Percentiles rank a stretch among this genome's conserved stretches.
These are phyloP conservation scores for Boletales sp. DNA, from an alignment of 768 basidiomycete genomes.

Conservation along the genomic window DNA sequence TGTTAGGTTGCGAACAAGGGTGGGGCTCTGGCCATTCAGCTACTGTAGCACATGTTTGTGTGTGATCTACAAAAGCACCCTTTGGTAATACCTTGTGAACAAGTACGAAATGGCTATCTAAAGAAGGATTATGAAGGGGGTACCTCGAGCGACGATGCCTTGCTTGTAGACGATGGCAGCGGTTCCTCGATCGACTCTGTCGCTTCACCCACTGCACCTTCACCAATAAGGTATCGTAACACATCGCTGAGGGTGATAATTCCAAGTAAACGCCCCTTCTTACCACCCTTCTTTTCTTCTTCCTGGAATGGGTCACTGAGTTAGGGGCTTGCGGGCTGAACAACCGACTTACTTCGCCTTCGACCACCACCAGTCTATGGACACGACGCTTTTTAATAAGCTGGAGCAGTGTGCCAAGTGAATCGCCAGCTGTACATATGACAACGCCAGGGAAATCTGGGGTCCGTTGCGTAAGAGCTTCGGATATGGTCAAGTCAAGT, in stretches of 20 bases:
- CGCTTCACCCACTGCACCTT: constrained; percentile 49
- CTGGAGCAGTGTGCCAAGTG: constrained; percentile 83
- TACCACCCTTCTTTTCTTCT: constrained; percentile 75
- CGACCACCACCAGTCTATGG: constrained; percentile 93
- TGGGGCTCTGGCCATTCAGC: background rate
- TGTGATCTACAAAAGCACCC: constrained; percentile 15
- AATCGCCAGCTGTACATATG: constrained; percentile 90
- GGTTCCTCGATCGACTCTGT: constrained; percentile 34
- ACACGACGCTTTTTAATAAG: constrained; percentile 92
- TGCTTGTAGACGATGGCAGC: constrained; percentile 6
- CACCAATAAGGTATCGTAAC: constrained; percentile 75
- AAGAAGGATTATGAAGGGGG: constrained; percentile 10
- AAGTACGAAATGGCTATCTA: constrained; percentile 3
- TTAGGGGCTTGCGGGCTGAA: background rate
- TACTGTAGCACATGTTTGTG: constrained; percentile 5
- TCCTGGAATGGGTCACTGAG: constrained; percentile 44
- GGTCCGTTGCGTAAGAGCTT: constrained; percentile 88
- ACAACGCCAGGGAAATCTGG: constrained; percentile 97
- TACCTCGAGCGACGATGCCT: constrained; percentile 14
- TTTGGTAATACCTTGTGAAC: background rate
- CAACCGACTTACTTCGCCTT: constrained; percentile 65
- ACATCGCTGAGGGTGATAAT: constrained; percentile 90
- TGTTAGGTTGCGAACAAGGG: constrained; percentile 21
- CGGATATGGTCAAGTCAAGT: constrained; percentile 90
- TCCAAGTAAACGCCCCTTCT: constrained; percentile 78